These are phyloP conservation scores for Houttuynia cordata DNA, from an alignment of 164 flowering plant genomes.

Conservation along the genomic window DNA sequence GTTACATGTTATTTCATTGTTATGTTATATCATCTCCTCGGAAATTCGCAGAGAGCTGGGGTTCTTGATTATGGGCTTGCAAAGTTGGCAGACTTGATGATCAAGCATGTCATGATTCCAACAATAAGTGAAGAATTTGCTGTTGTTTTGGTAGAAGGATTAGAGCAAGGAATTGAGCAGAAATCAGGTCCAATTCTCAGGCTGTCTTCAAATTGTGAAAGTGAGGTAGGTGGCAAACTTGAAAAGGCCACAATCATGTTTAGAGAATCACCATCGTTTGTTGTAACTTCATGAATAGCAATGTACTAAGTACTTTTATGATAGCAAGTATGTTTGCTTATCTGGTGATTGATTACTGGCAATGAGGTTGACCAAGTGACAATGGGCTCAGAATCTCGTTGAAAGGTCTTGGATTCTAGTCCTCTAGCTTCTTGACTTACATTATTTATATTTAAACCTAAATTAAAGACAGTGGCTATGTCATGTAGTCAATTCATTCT, in stretches of 20 bases:
- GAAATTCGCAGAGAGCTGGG: conserved; percentile 47
- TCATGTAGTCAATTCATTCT: too few relatives aligned
- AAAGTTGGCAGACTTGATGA: conserved; percentile 63
- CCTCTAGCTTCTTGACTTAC: too few relatives aligned
- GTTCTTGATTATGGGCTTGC: conserved; percentile 79
- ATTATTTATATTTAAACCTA: too few relatives aligned
- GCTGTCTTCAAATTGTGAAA: conserved; percentile 24
- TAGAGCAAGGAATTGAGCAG: conserved; percentile 16
- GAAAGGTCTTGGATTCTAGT: too few relatives aligned
- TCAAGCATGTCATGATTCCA: conserved; percentile 58
- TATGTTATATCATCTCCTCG: conserved; percentile 3
- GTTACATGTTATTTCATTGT: too few relatives aligned
- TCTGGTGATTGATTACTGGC: too few relatives aligned
- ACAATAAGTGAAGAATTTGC: conserved; percentile 25
- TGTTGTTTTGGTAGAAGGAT: conserved; percentile 38
- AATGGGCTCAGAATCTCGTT: too few relatives aligned
- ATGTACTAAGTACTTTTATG: too few relatives aligned
- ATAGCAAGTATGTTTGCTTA: too few relatives aligned
- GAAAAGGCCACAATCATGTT: too few relatives aligned
- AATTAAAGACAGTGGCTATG: too few relatives aligned
- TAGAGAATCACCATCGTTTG: background rate
- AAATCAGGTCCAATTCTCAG: conserved; percentile 30
- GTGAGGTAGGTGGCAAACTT: conserved; percentile 29
- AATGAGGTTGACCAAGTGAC: too few relatives aligned
- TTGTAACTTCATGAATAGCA: background rate